Conservation (phyloP, 208 protist species). For the Acanthamoeba lenticulata region DNA sequence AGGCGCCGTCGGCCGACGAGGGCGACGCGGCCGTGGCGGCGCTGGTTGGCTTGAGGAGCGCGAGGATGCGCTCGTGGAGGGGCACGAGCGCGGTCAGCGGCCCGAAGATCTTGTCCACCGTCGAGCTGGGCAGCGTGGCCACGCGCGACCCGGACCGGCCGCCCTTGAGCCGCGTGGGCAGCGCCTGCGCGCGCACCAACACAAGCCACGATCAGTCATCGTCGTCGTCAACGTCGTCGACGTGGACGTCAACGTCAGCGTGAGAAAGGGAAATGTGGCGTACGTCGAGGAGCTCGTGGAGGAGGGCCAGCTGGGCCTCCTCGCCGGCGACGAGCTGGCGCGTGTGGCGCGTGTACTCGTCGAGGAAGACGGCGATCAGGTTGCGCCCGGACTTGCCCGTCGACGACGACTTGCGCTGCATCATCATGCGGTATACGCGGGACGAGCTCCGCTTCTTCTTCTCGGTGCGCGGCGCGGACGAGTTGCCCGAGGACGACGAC, state of each 20-base stretch:
- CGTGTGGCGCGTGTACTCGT: slow-evolving; percentile 6
- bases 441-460: not conserved
- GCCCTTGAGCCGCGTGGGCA: not conserved
- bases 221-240: too few species aligned
- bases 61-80: not conserved
- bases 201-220: too few species aligned
- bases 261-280: not conserved
- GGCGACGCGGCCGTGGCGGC: not conserved
- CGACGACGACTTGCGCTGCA: not conserved
- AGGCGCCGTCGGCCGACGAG: not conserved
- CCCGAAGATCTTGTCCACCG: slow-evolving; percentile 8
- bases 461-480: not conserved
- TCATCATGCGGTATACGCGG: slow-evolving; percentile 9
- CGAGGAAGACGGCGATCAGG: not conserved
- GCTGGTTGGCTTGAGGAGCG: not conserved
- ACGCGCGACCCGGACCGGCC: not conserved
- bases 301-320: not conserved
- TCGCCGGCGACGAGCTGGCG: not conserved
- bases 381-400: slow-evolving; percentile 2
- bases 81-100: not conserved
- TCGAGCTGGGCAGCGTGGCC: not conserved
- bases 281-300: not conserved
- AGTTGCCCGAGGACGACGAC: not conserved
- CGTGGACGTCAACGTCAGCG: not conserved
- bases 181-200: not conserved